These are phyloP conservation scores for Orobanche coerulescens DNA, from an alignment of 257 asterid genomes.

Conservation along the genomic window DNA sequence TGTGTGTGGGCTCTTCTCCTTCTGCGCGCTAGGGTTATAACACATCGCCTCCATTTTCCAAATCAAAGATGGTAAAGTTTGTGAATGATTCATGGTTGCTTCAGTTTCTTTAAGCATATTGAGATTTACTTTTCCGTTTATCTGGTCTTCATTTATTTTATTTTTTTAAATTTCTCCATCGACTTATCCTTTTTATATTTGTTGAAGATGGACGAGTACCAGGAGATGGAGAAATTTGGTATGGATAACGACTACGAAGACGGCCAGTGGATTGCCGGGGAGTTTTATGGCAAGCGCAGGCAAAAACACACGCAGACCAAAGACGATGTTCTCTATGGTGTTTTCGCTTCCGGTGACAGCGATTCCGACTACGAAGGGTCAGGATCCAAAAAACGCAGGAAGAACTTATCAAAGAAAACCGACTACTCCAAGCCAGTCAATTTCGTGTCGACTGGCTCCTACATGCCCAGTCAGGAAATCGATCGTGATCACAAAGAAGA, in stretches of 20 bases:
- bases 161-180: too few species aligned
- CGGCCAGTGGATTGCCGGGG: slow-evolving; percentile 66
- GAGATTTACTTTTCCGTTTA: background rate
- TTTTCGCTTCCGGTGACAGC: slow-evolving; percentile 68
- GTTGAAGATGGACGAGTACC: slow-evolving; percentile 63
- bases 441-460: slow-evolving; percentile 58
- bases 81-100: background rate
- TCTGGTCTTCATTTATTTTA: too few species aligned
- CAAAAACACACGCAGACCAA: slow-evolving; percentile 58
- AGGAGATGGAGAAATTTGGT: slow-evolving; percentile 72
- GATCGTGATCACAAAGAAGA: slow-evolving; percentile 43
- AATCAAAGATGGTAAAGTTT: background rate
- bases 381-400: slow-evolving; percentile 63
- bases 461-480: slow-evolving; percentile 59
- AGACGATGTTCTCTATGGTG: slow-evolving; percentile 71
- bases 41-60: background rate
- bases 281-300: slow-evolving; percentile 50
- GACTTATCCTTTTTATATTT: background rate
- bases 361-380: slow-evolving; percentile 60
- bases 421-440: slow-evolving; percentile 69
- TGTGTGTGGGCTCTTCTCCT: too few species aligned
- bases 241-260: slow-evolving; percentile 82
- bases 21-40: too few species aligned
- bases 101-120: background rate
- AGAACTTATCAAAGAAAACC: slow-evolving; percentile 37